Evolutionary conservation across 169 alveolate genomes (phyloP), one percentile per base, ranked within the genome.

Genomic region (Cryptosporidium felis): DNA sequence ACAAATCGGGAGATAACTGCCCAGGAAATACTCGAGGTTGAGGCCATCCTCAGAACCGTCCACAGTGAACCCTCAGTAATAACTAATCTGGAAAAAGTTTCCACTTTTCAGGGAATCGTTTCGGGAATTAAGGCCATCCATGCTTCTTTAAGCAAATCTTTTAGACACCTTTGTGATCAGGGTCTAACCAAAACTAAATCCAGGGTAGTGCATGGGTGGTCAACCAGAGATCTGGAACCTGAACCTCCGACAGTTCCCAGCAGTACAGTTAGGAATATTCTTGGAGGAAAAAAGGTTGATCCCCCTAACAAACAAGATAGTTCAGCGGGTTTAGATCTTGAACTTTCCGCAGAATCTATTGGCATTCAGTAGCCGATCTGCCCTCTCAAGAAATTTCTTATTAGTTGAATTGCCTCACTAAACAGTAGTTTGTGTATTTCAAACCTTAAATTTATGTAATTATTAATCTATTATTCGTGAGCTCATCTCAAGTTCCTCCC

Each of bases 141-240:
- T 34, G 36, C 85, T 28, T 36, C 85, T 0, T 30, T 53, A 2
- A 53, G 74, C 30, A 56, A 74, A 23, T 65, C 67, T 5, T 53
- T 53, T 23, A 74, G 58, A 21, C 34, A 41, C 23, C 67, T 74
- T 36, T 49, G 23, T 56, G 58, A 56, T 18, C 67, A 53, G 23
- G 67, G 85, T 23, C 41, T 18, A 18, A 42, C 47, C 2, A 74
- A 36, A 49, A 58, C 67, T 12, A 74, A 61, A 42, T 53, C 36
- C 2, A 74, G 85, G 44, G 44, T 34, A 28, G 38, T 74, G 28
- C 18, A 34, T 21, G 60, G 60, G 21, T 74, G 85, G 85, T 74
- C 85, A 53, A 53, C 38, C 45, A 53, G 56, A 32, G 85, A 74
- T 23, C 38, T 74, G 23, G 85, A 53, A 36, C 85, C 85, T 49